A percentile compares a stretch with the other conserved stretches of the same genome.
phyloP scores from a whole-genome alignment of 306 rosid species.

The Ormosia emarginata region DNA sequence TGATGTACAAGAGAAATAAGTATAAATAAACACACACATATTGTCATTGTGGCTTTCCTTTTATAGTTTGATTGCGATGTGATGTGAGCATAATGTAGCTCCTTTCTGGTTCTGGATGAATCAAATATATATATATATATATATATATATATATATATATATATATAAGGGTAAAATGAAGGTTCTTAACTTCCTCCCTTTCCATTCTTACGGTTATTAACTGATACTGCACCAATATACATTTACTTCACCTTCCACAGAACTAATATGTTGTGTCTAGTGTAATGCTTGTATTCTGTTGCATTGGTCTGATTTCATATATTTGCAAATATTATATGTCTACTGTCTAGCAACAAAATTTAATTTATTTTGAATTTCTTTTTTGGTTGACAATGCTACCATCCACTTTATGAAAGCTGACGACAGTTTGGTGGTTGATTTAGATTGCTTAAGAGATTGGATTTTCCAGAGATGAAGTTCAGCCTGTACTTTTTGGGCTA shows the following conservation, averaged over 20 bases:
- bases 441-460: slow-evolving; percentile 92
- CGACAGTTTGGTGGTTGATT: slow-evolving; percentile 16
- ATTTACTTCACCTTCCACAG: not conserved
- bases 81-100: not conserved
- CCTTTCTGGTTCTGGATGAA: not conserved
- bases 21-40: not conserved
- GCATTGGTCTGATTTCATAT: not conserved
- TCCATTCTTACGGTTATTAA: not conserved
- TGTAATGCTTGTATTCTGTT: not conserved
- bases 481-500: slow-evolving; percentile 90
- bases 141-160: not conserved
- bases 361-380: not conserved
- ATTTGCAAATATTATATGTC: not conserved
- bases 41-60: not conserved
- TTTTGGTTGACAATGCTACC: not conserved
- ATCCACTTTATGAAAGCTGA: slow-evolving; percentile 4
- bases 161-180: not conserved
- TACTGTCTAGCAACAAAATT: not conserved
- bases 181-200: not conserved
- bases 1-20: not conserved
- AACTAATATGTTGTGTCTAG: not conserved
- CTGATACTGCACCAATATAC: not conserved
- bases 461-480: slow-evolving; percentile 88
- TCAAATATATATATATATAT: not conserved
- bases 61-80: not conserved